These are phyloP conservation scores for Colletotrichum sublineola DNA, from an alignment of 2,329 filamentous ascomycete species.

Conservation along the genomic window DNA sequence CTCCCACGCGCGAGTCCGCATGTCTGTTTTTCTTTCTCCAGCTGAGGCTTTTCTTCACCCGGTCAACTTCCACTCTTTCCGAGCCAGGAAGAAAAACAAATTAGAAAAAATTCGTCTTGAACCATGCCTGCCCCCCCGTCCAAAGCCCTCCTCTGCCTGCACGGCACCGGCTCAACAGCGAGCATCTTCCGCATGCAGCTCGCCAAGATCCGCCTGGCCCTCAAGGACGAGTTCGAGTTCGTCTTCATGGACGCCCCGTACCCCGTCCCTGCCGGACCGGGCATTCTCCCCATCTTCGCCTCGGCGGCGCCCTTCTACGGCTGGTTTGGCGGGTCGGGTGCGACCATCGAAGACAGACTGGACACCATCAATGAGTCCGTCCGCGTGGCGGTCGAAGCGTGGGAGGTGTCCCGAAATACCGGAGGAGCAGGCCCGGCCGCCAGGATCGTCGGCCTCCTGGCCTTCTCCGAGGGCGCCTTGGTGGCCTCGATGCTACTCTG, in stretches of 20 bases:
- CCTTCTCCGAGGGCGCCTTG: constrained; percentile 13
- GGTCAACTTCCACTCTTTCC: background rate
- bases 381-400: background rate
- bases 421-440: background rate
- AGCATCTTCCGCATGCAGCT: constrained; percentile 4
- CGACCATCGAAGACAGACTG: background rate
- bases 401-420: background rate
- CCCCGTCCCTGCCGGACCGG: background rate
- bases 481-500: background rate
- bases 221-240: background rate
- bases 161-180: background rate
- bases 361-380: background rate
- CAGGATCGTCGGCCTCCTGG: background rate
- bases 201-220: background rate
- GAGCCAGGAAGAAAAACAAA: background rate
- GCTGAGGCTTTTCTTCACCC: too few relatives aligned
- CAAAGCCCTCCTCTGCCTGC: background rate
- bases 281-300: background rate
- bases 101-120: background rate
- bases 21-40: too few relatives aligned
- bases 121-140: background rate
- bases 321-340: background rate
- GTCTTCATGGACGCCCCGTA: background rate
- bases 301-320: background rate
- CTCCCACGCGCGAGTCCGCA: too few relatives aligned